These are phyloP conservation scores for Epicoccum nigrum DNA, from an alignment of 2,329 filamentous ascomycete species.

Conservation along the genomic window DNA sequence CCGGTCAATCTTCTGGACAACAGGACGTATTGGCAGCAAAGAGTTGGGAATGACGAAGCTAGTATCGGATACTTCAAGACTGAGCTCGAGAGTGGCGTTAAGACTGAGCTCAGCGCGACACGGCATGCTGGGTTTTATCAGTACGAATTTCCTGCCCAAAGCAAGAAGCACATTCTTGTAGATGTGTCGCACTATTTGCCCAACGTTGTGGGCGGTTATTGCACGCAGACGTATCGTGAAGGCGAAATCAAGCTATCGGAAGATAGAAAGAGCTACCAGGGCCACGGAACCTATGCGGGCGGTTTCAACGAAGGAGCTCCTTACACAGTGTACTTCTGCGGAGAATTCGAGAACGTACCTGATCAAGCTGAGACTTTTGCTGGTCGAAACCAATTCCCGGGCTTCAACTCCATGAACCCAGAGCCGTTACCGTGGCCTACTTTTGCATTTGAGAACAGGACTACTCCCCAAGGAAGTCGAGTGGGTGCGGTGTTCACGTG, in stretches of 20 bases:
- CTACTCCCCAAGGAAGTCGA: slow-evolving; percentile 22
- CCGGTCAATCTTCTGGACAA: slow-evolving; percentile 50
- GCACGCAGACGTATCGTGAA: slow-evolving; percentile 33
- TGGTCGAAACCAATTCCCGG: slow-evolving; percentile 49
- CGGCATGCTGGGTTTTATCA: slow-evolving; percentile 64
- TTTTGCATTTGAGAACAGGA: slow-evolving; percentile 44
- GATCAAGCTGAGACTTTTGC: slow-evolving; percentile 51
- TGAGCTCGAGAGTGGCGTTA: slow-evolving; percentile 60
- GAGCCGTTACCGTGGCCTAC: slow-evolving; percentile 11
- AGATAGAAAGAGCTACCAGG: slow-evolving; percentile 30
- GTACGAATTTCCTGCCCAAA: slow-evolving; percentile 62
- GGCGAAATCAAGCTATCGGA: slow-evolving; percentile 28
- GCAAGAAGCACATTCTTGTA: slow-evolving; percentile 50
- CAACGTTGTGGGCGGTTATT: slow-evolving; percentile 25
- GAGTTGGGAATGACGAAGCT: slow-evolving; percentile 49
- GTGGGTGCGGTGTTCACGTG: slow-evolving; percentile 59
- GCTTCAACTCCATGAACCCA: slow-evolving; percentile 16
- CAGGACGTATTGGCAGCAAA: slow-evolving; percentile 47
- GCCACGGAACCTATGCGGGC: slow-evolving; percentile 33
- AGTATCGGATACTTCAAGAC: slow-evolving; percentile 68
- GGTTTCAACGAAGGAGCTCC: slow-evolving; percentile 43
- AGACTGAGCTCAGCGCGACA: slow-evolving; percentile 63
- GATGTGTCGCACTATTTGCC: slow-evolving; percentile 53
- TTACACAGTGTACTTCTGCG: slow-evolving; percentile 38
- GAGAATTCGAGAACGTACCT: slow-evolving; percentile 33